A percentile compares a stretch with the other conserved stretches of the same genome.
phyloP scores from a whole-genome alignment of 2,329 filamentous ascomycete genomes.

The Colletotrichum musicola region DNA sequence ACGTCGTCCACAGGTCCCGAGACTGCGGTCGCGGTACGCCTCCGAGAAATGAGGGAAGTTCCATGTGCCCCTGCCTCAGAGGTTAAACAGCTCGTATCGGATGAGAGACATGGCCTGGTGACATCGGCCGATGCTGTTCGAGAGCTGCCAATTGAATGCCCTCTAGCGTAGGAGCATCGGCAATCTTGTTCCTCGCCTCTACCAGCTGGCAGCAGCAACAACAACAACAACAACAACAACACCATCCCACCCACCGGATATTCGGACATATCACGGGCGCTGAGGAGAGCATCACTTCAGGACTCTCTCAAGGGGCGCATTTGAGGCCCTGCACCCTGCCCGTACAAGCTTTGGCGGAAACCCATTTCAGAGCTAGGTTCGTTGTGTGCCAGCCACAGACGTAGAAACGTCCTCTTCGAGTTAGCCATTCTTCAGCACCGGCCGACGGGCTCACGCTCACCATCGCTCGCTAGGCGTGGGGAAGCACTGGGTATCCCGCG shows the following conservation, averaged over 20 bases:
- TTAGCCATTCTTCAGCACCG: constrained; percentile 33
- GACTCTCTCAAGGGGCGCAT: not conserved
- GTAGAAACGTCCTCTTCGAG: not conserved
- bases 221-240: too few relatives aligned
- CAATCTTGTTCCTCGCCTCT: not conserved
- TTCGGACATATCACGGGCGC: constrained; percentile 4
- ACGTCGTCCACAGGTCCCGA: constrained; percentile 12
- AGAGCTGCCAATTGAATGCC: not conserved
- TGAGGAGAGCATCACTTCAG: not conserved
- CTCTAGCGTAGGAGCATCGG: not conserved
- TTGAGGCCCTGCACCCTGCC: constrained; percentile 9
- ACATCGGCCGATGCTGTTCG: not conserved
- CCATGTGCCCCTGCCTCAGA: not conserved
- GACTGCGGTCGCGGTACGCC: constrained; percentile 20
- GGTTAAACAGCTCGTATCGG: constrained; percentile 14
- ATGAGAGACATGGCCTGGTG: not conserved
- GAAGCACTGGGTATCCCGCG: not conserved
- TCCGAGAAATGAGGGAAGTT: constrained; percentile 8
- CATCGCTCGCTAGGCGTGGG: constrained; percentile 2
- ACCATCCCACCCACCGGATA: constrained; percentile 8
- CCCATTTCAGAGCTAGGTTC: constrained; percentile 3
- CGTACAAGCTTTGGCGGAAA: not conserved
- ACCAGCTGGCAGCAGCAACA: too few relatives aligned
- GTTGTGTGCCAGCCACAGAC: constrained; percentile 16
- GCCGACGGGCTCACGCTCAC: not conserved